Base-by-base conservation (phyloP, 768 basidiomycete genomes). In the Sarcomyxa edulis region DNA sequence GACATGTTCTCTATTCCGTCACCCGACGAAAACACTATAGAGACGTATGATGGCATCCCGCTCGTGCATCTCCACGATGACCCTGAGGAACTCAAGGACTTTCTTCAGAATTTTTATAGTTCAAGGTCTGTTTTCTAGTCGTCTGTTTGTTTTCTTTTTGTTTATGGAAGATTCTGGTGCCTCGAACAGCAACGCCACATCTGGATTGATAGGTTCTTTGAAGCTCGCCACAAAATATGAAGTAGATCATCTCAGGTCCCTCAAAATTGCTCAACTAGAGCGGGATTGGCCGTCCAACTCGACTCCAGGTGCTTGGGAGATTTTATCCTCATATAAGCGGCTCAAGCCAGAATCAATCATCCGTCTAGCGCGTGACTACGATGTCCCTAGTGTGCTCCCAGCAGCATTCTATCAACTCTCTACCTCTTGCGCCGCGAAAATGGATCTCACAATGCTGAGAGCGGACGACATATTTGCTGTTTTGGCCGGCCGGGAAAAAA, bases 61-160 rank as follows among this genome's bases (percentile, higher is more conserved):
- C 32, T 45, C n/a, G 40, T 48, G n/a, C 30, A 34, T n/a, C 19
- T 48, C 27, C 39, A 42, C 24, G 47, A 48, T 22, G 32, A 39
- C 20, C 29, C 36, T 5, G 29, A 33, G 7, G n/a, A 45, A 14
- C 10, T 45, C 7, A 33, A 30, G 18, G 31, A 32, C 9, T 39
- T 48, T 35, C 38, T 45, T 9, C 14, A 26, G 19, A 35, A 27
- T 5, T 32, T 48, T 11, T 48, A 43, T 19, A 29, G 38, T 30
- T 28, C 42, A 12, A 12, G 36, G 42, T 37, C 19, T 35, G 39
- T 8, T 37, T 27, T 37, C 21, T 26, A 25, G n/a, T 7, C 16
- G 22, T 31, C 11, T 23, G 32, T 16, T 18, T 25, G 21, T 20
- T 18, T 4, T 28, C n/a, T 26, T 6, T n/a, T 27, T 9, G 8